A percentile compares a stretch with the other conserved stretches of the same genome.
phyloP scores from a whole-genome alignment of 108 stramenopile genomes.

The Skeletonema tropicum region DNA sequence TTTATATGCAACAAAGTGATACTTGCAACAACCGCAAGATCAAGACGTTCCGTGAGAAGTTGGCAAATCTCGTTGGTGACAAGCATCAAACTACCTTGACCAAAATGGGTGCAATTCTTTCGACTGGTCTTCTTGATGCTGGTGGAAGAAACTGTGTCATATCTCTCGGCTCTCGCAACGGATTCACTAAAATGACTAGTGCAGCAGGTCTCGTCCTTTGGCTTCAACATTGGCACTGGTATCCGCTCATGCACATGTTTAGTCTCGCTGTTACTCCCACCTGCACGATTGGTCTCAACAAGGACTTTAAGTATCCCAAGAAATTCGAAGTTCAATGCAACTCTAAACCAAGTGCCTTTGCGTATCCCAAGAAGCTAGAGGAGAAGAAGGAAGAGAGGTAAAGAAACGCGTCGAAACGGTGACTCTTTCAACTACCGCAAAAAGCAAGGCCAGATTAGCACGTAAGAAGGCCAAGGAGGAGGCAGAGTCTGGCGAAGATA shows the following conservation, averaged over 20 bases:
- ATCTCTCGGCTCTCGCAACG: constrained; percentile 85
- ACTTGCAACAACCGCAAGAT: constrained; percentile 77
- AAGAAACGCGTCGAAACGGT: constrained; percentile 98
- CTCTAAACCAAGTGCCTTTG: constrained; percentile 91
- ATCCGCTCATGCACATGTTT: constrained; percentile 97
- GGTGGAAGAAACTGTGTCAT: constrained; percentile 96
- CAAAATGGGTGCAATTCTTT: constrained; percentile 98
- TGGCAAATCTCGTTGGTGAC: constrained; percentile 76
- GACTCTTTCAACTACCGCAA: constrained; percentile 95
- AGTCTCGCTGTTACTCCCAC: constrained; percentile 96
- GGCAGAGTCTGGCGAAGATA: constrained; percentile 50
- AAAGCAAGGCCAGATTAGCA: constrained; percentile 93
- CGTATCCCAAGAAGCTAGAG: constrained; percentile 95
- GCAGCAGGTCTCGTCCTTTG: constrained; percentile 95
- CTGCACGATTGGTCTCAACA: constrained; percentile 94
- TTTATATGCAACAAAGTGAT: constrained; percentile 97
- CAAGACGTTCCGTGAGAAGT: constrained; percentile 88
- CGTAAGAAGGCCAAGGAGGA: constrained; percentile 92
- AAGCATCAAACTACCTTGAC: constrained; percentile 97
- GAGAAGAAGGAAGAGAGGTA: constrained; percentile 99
- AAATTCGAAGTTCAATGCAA: constrained; percentile 91
- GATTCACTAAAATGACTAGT: constrained; percentile 95
- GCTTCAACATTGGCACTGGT: constrained; percentile 99
- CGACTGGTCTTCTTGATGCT: constrained; percentile 97
- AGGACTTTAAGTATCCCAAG: constrained; percentile 95